These are phyloP conservation scores for Ogataea philodendri DNA, from an alignment of 805 yeast species.

Conservation along the genomic window DNA sequence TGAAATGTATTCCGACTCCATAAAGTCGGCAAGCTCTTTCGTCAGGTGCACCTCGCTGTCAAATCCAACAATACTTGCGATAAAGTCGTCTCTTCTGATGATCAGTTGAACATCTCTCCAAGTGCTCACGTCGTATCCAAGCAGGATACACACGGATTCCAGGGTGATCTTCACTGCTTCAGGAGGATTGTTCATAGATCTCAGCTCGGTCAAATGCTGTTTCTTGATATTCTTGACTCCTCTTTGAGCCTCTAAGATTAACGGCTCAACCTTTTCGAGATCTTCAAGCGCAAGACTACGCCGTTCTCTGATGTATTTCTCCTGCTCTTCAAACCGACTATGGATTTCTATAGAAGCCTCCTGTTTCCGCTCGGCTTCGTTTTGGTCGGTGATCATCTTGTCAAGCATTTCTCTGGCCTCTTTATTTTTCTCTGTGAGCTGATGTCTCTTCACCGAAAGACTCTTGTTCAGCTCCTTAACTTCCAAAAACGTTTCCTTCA, in stretches of 20 bases:
- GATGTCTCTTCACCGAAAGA: conserved; percentile 51
- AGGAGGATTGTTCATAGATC: conserved; percentile 91
- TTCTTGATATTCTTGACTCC: conserved; percentile 94
- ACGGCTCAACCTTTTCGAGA: conserved; percentile 77
- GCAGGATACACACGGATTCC: conserved; percentile 82
- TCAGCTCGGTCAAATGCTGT: conserved; percentile 83
- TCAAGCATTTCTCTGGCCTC: conserved; percentile 73
- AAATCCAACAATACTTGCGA: conserved; percentile 73
- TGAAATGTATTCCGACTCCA: conserved; percentile 61
- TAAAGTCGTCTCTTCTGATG: conserved; percentile 85
- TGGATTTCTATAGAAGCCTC: conserved; percentile 81
- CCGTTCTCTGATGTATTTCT: conserved; percentile 54
- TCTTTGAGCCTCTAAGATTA: conserved; percentile 75
- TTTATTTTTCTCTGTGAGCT: conserved; percentile 52
- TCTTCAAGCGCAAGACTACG: conserved; percentile 56
- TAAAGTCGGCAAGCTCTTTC: conserved; percentile 46
- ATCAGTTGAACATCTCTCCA: conserved; percentile 86
- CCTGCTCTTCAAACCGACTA: conserved; percentile 65
- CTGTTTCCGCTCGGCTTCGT: conserved; percentile 86
- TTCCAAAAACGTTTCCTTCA: conserved; percentile 72
- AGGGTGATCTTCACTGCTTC: conserved; percentile 77
- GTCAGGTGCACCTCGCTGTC: conserved; percentile 61
- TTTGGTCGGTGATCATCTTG: conserved; percentile 78
- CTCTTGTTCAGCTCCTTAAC: conserved; percentile 58
- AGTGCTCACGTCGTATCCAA: conserved; percentile 61